Evolutionary conservation across 2,329 filamentous ascomycete genomes (phyloP).

Genomic region (Cladophialophora immunda): DNA sequence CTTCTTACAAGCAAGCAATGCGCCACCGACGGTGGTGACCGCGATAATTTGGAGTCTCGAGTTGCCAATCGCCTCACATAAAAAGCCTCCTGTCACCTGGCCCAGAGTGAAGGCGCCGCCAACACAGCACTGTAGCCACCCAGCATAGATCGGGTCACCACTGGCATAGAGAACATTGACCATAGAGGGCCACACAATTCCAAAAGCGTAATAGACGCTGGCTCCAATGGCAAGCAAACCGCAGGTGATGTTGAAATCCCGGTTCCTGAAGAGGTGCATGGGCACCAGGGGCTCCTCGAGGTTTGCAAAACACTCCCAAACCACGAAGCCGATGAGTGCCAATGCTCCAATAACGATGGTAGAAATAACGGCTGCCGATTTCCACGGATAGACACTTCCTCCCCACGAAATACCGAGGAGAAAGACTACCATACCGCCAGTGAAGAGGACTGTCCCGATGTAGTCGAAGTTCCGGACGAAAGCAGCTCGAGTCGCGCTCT

Average conservation of each 20-base stretch:
- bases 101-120: too few species aligned
- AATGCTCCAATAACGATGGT: conserved; percentile 51
- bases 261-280: conserved; percentile 52
- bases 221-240: conserved; percentile 50
- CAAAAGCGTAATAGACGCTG: conserved; percentile 58
- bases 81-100: too few species aligned
- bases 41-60: too few species aligned
- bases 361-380: conserved; percentile 47
- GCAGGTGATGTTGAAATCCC: conserved; percentile 47
- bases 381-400: conserved; percentile 53
- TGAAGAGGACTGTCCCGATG: conserved; percentile 54
- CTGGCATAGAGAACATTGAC: too few species aligned
- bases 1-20: too few species aligned
- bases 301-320: conserved; percentile 50
- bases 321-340: conserved; percentile 47
- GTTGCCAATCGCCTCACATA: too few species aligned
- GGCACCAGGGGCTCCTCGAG: conserved; percentile 53
- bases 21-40: too few species aligned
- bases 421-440: conserved; percentile 52
- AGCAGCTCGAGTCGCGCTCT: conserved; percentile 38
- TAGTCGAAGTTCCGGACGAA: conserved; percentile 56
- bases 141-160: too few species aligned
- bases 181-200: conserved; percentile 59
- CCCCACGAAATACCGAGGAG: conserved; percentile 55
- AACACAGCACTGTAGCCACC: too few species aligned